phyloP scores from a whole-genome alignment of 345 rosid species.

The Gossypium anomalum region DNA sequence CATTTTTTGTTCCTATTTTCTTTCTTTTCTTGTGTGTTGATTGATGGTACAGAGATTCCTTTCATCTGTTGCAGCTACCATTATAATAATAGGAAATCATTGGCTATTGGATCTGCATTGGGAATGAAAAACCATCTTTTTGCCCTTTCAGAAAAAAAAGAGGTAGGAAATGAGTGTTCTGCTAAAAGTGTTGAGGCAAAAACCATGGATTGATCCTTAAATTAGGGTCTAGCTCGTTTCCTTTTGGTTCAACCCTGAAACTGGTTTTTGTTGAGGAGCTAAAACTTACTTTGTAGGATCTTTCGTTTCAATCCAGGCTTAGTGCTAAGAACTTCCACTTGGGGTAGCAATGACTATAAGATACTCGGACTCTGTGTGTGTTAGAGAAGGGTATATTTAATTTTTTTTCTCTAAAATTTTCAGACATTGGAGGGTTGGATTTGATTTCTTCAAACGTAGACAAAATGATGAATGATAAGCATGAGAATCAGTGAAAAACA shows the following conservation, averaged over 20 bases:
- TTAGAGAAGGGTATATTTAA: not conserved
- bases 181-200: not conserved
- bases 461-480: not conserved
- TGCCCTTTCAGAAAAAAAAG: conserved; percentile 8
- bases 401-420: not conserved
- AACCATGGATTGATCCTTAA: conserved; percentile 9
- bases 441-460: not conserved
- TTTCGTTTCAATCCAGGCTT: not conserved
- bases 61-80: conserved; percentile 30
- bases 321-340: not conserved
- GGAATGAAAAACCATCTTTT: conserved; percentile 30
- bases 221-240: conserved; percentile 8
- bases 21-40: conserved; percentile 23
- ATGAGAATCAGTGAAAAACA: conserved; percentile 4
- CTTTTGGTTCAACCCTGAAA: conserved; percentile 9
- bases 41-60: conserved; percentile 52
- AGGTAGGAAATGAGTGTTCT: not conserved
- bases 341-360: not conserved
- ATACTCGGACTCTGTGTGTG: not conserved
- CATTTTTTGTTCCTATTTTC: conserved; percentile 13
- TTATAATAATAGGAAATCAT: conserved; percentile 22
- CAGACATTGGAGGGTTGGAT: not conserved
- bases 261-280: not conserved
- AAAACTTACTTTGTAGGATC: not conserved
- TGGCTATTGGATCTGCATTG: conserved; percentile 43